Percentiles rank a stretch among this genome's conserved stretches.
phyloP scores from a whole-genome alignment of 129 eudicot genomes.

The Centrapalus pauciflorus region DNA sequence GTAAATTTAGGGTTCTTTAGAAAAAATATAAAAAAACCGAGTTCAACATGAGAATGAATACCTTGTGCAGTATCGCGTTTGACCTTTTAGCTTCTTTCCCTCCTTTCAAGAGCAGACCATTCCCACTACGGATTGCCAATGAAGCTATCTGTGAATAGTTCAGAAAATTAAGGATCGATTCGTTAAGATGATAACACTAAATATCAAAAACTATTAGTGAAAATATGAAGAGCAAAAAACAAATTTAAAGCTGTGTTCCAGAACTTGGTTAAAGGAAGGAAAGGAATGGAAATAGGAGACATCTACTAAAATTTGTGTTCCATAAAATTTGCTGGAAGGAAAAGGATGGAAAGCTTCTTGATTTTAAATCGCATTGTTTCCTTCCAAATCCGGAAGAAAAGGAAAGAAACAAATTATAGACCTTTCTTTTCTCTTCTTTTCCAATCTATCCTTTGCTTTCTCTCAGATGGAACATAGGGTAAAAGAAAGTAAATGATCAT shows the following conservation, averaged over 20 bases:
- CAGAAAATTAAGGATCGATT: neutral
- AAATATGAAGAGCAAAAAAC: conserved; percentile 2
- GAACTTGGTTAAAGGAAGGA: too few relatives aligned
- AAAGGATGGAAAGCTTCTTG: too few relatives aligned
- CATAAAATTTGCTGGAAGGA: too few relatives aligned
- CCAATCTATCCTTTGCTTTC: too few relatives aligned
- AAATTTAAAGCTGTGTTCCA: too few relatives aligned
- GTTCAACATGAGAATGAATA: conserved; percentile 3
- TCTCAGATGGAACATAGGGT: too few relatives aligned
- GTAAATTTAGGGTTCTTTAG: neutral
- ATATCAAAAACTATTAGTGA: neutral
- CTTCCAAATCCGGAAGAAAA: too few relatives aligned
- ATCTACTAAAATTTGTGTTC: too few relatives aligned
- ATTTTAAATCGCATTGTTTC: too few relatives aligned
- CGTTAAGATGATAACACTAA: neutral
- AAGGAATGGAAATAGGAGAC: too few relatives aligned
- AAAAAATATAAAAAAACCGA: neutral
- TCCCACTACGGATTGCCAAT: conserved; percentile 89
- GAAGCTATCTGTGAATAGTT: conserved; percentile 72
- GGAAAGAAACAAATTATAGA: too few relatives aligned
- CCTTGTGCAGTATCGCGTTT: conserved; percentile 89
- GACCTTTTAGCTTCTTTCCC: conserved; percentile 88
- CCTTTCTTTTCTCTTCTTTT: too few relatives aligned
- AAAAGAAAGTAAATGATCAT: neutral
- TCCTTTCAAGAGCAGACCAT: conserved; percentile 89